These are phyloP conservation scores for Cryphonectria radicalis DNA, from an alignment of 2,329 filamentous ascomycete species.

Conservation along the genomic window DNA sequence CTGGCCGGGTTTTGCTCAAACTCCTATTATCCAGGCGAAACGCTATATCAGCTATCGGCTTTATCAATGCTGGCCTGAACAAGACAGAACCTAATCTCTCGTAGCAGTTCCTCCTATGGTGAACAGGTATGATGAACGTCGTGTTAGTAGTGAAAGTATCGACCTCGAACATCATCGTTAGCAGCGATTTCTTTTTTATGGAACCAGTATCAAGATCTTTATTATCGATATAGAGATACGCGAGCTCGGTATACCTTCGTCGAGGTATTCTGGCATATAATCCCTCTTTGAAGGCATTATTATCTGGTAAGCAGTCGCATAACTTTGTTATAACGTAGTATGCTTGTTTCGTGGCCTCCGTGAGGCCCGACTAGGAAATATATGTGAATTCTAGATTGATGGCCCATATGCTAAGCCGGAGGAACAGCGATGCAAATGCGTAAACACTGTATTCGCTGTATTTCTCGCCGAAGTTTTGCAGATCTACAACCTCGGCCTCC, in stretches of 20 bases:
- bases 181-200: not conserved
- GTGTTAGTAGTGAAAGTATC: not conserved
- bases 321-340: not conserved
- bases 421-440: not conserved
- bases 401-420: not conserved
- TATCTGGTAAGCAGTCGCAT: not conserved
- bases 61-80: not conserved
- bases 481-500: not conserved
- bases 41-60: not conserved
- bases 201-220: constrained; percentile 5
- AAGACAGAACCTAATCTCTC: not conserved
- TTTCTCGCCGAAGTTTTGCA: not conserved
- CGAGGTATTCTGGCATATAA: constrained; percentile 1
- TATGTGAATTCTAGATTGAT: not conserved
- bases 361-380: not conserved
- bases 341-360: not conserved
- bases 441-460: not conserved
- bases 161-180: not conserved
- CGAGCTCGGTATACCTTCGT: constrained; percentile 3
- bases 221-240: constrained; percentile 6
- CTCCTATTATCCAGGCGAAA: not conserved
- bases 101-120: not conserved
- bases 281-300: constrained; percentile 3
- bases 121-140: not conserved
- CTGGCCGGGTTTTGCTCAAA: not conserved